phyloP scores from a whole-genome alignment of 345 rosid species.

The Citrus hindsii region DNA sequence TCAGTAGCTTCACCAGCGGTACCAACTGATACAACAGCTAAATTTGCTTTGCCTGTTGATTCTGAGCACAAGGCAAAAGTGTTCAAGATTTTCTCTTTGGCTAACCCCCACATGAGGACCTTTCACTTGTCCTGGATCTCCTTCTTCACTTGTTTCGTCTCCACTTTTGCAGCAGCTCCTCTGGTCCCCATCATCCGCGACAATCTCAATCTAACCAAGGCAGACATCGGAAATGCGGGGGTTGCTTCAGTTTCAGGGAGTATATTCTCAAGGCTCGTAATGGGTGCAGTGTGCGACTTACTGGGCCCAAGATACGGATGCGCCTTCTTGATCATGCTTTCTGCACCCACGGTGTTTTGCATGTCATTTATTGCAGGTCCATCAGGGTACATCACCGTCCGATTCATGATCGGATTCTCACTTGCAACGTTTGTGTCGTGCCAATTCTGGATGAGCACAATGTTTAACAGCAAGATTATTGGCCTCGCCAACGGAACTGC shows the following conservation, averaged over 20 bases:
- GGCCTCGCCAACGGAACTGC: conserved; percentile 92
- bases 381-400: conserved; percentile 61
- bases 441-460: conserved; percentile 97
- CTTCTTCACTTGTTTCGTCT: conserved; percentile 80
- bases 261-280: conserved; percentile 86
- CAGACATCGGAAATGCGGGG: conserved; percentile 77
- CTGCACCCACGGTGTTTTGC: conserved; percentile 84
- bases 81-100: conserved; percentile 63
- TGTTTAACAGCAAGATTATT: conserved; percentile 83
- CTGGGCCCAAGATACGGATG: conserved; percentile 88
- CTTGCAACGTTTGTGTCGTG: conserved; percentile 91
- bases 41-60: conserved; percentile 67
- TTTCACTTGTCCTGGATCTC: conserved; percentile 94
- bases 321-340: conserved; percentile 71
- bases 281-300: conserved; percentile 87
- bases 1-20: conserved; percentile 54
- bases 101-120: conserved; percentile 86
- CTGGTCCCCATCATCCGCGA: conserved; percentile 85
- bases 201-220: conserved; percentile 64
- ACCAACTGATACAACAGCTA: conserved; percentile 61
- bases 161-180: conserved; percentile 93
- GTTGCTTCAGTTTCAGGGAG: conserved; percentile 92
- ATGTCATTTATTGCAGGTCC: conserved; percentile 68
- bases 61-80: conserved; percentile 87
- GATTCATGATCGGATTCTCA: conserved; percentile 95